A percentile compares a stretch with the other conserved stretches of the same genome.
phyloP scores from a whole-genome alignment of 2,329 filamentous ascomycete genomes.

The Penicillium nordicum region DNA sequence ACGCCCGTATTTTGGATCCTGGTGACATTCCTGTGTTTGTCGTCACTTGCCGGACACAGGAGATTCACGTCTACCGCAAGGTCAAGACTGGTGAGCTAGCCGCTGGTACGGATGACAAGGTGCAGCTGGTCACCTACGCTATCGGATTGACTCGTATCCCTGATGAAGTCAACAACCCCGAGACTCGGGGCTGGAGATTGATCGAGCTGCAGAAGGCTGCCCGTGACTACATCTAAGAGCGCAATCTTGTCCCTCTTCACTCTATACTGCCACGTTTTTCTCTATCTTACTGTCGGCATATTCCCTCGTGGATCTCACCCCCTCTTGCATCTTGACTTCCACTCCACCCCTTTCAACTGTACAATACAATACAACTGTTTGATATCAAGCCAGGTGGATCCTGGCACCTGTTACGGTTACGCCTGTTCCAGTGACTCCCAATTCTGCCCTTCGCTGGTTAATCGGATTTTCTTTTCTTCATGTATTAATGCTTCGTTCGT shows the following conservation, averaged over 20 bases:
- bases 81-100: slow-evolving; percentile 85
- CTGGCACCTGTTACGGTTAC: slow-evolving; percentile 31
- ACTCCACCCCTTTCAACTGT: slow-evolving; percentile 35
- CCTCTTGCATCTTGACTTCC: slow-evolving; percentile 27
- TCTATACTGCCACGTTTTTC: background rate
- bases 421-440: slow-evolving; percentile 27
- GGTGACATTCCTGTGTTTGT: slow-evolving; percentile 79
- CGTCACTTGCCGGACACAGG: slow-evolving; percentile 91
- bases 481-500: slow-evolving; percentile 25
- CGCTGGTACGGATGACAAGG: slow-evolving; percentile 97
- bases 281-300: slow-evolving; percentile 15
- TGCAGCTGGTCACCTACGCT: slow-evolving; percentile 96
- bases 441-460: slow-evolving; percentile 15
- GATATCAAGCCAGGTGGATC: slow-evolving; percentile 37
- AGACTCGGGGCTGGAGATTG: slow-evolving; percentile 93
- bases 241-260: background rate
- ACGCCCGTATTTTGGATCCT: slow-evolving; percentile 47
- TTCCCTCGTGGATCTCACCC: slow-evolving; percentile 16
- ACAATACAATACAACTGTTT: slow-evolving; percentile 40
- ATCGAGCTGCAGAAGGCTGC: slow-evolving; percentile 99
- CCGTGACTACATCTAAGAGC: slow-evolving; percentile 72
- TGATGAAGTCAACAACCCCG: slow-evolving; percentile 94
- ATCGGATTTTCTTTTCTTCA: slow-evolving; percentile 20
- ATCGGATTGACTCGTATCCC: slow-evolving; percentile 92
- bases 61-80: slow-evolving; percentile 95